phyloP scores from a whole-genome alignment of 2,329 filamentous ascomycete species.

The Plectosphaerella plurivora region DNA sequence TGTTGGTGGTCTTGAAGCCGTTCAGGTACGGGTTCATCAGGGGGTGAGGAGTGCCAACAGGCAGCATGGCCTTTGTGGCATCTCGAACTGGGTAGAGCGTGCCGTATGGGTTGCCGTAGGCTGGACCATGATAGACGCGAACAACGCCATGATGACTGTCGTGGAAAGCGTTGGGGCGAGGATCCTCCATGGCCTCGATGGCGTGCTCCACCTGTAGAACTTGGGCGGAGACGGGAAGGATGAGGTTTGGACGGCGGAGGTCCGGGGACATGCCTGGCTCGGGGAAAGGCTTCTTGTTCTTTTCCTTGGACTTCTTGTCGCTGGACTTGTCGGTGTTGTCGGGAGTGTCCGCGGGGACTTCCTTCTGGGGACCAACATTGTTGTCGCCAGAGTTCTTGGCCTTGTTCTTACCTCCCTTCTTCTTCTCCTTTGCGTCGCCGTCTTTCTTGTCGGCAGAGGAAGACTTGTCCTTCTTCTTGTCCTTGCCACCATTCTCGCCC shows the following conservation, averaged over 20 bases:
- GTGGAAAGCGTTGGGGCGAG: slow-evolving; percentile 55
- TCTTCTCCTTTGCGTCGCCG: slow-evolving; percentile 1
- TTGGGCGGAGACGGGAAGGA: slow-evolving; percentile 42
- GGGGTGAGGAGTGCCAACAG: slow-evolving; percentile 39
- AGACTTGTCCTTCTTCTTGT: neutral
- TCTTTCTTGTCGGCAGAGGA: slow-evolving; percentile 3
- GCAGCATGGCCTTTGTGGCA: slow-evolving; percentile 24
- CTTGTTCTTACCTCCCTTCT: neutral
- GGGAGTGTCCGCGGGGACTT: neutral
- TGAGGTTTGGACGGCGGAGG: slow-evolving; percentile 34
- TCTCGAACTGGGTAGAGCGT: slow-evolving; percentile 40
- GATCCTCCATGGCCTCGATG: slow-evolving; percentile 46
- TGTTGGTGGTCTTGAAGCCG: slow-evolving; percentile 25
- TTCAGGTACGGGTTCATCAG: slow-evolving; percentile 36
- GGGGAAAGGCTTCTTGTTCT: slow-evolving; percentile 19
- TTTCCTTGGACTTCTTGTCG: slow-evolving; percentile 9
- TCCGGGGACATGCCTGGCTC: slow-evolving; percentile 20
- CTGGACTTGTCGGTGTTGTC: neutral
- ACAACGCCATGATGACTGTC: slow-evolving; percentile 47
- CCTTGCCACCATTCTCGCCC: slow-evolving; percentile 1
- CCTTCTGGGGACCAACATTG: neutral
- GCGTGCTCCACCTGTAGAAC: slow-evolving; percentile 53
- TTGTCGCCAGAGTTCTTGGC: neutral
- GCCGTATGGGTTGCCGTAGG: slow-evolving; percentile 46
- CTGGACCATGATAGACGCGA: slow-evolving; percentile 53